Base-by-base conservation (phyloP, 108 stramenopile genomes). In the Chaetoceros tenuissimus region DNA sequence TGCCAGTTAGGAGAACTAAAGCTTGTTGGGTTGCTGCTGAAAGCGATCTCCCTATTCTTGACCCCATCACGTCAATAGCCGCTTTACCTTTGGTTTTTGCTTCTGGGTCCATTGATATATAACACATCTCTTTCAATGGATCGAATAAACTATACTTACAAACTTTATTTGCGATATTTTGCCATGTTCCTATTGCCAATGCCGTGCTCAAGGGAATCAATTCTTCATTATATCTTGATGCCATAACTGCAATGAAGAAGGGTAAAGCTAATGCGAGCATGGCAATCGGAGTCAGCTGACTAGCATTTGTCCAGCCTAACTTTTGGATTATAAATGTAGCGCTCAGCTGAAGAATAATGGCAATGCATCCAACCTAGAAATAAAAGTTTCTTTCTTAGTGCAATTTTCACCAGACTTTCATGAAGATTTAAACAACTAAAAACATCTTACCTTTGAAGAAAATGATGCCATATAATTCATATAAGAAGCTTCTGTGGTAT, bases 71-170 rank as follows among this genome's bases (percentile, higher is more conserved):
- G 34, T 73, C 72, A 27, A 73, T 62, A 20, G 72, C 67, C 18
- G 72, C 72, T 46, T 73, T 73, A 30, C 72, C 72, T 58, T 73
- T 73, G 3, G 58, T 57, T 51, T 73, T 73, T 0, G 68, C 72
- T 28, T 73, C 72, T 26, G 72, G 66, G 26, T 68, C 72, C 24
- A 73, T 50, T 18, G 72, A 68, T 43, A 73, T 73, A 28, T 69
- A 73, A 1, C 67, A 67, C 67, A 73, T 73, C 40, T 73, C 72
- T 60, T 73, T 73, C 31, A 67, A 73, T 21, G 72, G 72, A 55
- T 73, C 72, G 28, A 73, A 73, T 24, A 73, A 28, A 13, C 67
- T 68, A 30, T 73, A 73, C 63, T 73, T 73, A 17, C 67, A 65
- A 44, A 73, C 68, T 55, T 67, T 73, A 34, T 69, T 73, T n/a